Percentiles rank a stretch among this genome's conserved stretches.
These are phyloP conservation scores for Selaginella moellendorffii DNA, from an alignment of 75 land plant species.

Conservation along the genomic window DNA sequence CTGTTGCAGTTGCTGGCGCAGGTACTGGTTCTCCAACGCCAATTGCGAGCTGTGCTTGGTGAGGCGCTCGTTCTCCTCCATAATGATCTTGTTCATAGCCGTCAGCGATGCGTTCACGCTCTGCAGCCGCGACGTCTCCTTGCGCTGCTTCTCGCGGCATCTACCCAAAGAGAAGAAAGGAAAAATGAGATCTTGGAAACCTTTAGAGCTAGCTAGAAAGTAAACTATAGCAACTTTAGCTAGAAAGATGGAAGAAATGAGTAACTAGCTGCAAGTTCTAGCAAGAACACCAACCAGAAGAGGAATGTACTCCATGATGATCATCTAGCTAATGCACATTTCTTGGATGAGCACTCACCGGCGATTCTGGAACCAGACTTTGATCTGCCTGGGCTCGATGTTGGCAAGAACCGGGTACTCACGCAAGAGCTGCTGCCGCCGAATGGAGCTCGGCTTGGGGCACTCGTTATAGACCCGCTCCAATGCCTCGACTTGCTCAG, in stretches of 20 bases:
- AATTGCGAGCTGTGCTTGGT: constrained; percentile 91
- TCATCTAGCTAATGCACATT: too few species aligned
- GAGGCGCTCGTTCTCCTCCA: constrained; percentile 96
- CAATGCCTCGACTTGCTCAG: constrained; percentile 85
- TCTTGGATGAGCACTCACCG: too few species aligned
- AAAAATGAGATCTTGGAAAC: too few species aligned
- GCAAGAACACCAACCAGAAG: too few species aligned
- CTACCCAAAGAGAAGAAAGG: too few species aligned
- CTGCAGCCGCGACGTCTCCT: constrained; percentile 79
- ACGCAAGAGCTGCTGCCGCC: constrained; percentile 78
- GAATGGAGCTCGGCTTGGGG: constrained; percentile 81
- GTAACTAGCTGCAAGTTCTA: too few species aligned
- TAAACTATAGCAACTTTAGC: too few species aligned
- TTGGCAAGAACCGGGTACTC: constrained; percentile 83
- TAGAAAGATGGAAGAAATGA: too few species aligned
- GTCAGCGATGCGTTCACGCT: constrained; percentile 75
- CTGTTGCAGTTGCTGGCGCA: constrained; percentile 58
- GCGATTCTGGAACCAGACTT: constrained; percentile 96
- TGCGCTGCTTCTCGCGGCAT: constrained; percentile 94
- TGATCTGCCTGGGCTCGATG: constrained; percentile 94
- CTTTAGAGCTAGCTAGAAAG: too few species aligned
- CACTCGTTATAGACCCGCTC: constrained; percentile 85
- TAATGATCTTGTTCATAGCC: constrained; percentile 89
- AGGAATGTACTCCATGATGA: neutral
- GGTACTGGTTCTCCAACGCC: constrained; percentile 75